Percentiles rank a stretch among this genome's conserved stretches.
Evolutionary conservation across 129 eudicot species (phyloP).

Genomic region (Apium graveolens): DNA sequence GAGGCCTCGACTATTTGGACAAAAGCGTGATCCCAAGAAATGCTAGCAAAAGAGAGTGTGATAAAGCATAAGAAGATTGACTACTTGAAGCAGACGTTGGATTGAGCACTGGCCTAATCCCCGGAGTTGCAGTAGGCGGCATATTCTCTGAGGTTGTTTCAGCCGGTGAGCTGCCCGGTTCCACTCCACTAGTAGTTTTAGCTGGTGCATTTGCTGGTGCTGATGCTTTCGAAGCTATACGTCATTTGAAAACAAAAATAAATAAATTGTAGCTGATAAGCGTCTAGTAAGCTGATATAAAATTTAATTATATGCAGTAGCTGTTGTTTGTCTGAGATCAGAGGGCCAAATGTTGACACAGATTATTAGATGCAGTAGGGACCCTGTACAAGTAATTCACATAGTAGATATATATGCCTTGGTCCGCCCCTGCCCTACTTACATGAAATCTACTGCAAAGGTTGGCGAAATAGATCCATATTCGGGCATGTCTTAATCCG

Average conservation of each 20-base stretch:
- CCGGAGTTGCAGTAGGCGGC: slow-evolving; percentile 36
- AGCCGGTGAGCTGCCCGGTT: neutral
- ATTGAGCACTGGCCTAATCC: slow-evolving; percentile 50
- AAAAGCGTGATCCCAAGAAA: slow-evolving; percentile 23
- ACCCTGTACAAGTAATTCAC: neutral
- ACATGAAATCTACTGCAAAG: neutral
- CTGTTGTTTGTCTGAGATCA: neutral
- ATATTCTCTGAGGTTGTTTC: neutral
- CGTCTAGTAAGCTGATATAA: neutral
- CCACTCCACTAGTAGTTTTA: neutral
- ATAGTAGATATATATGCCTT: no score
- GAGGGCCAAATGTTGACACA: neutral
- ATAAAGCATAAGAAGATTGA: slow-evolving; percentile 14
- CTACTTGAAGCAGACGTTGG: slow-evolving; percentile 45
- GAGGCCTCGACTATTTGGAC: neutral
- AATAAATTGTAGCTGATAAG: neutral
- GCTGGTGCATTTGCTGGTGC: slow-evolving; percentile 21
- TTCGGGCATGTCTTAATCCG: neutral
- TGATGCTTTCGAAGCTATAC: slow-evolving; percentile 40
- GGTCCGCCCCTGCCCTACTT: neutral
- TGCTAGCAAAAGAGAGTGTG: slow-evolving; percentile 19
- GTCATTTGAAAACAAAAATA: neutral
- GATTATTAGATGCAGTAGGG: neutral
- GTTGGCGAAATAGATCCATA: neutral
- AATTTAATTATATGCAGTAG: neutral